These are phyloP conservation scores for Penicillium samsonianum DNA, from an alignment of 495 filamentous ascomycete species.

Conservation along the genomic window DNA sequence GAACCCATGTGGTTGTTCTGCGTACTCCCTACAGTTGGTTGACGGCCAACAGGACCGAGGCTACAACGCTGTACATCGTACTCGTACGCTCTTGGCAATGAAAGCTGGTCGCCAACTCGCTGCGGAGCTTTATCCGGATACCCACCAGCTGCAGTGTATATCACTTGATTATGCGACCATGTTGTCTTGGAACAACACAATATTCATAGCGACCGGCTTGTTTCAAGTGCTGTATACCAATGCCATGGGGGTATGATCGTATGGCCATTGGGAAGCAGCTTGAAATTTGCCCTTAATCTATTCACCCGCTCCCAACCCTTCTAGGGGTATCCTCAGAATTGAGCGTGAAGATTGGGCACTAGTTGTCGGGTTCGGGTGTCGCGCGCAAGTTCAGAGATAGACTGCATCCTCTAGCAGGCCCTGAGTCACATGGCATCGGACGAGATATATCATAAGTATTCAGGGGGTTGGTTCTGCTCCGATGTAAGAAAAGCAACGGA, in stretches of 20 bases:
- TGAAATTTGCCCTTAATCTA: conserved; percentile 1
- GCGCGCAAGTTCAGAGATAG: not conserved
- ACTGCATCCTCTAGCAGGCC: not conserved
- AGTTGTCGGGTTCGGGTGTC: not conserved
- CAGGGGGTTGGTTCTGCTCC: not conserved
- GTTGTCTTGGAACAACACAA: not conserved
- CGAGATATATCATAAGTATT: not conserved
- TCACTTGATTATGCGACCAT: not conserved
- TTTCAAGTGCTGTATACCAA: not conserved
- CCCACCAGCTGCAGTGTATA: not conserved
- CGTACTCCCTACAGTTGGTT: not conserved
- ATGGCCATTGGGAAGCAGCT: not conserved
- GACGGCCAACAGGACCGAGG: not conserved
- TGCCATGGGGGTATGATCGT: not conserved
- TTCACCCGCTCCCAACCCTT: not conserved
- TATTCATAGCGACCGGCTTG: not conserved
- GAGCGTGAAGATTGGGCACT: not conserved
- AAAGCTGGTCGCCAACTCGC: not conserved
- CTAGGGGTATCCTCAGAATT: not conserved
- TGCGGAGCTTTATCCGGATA: not conserved
- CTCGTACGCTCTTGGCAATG: not conserved
- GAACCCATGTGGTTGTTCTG: not conserved
- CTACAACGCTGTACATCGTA: not conserved
- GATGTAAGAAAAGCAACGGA: not conserved
- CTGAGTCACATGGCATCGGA: not conserved